phyloP scores from a whole-genome alignment of 768 basidiomycete species.

The Pilatotrama ljubarskyi region DNA sequence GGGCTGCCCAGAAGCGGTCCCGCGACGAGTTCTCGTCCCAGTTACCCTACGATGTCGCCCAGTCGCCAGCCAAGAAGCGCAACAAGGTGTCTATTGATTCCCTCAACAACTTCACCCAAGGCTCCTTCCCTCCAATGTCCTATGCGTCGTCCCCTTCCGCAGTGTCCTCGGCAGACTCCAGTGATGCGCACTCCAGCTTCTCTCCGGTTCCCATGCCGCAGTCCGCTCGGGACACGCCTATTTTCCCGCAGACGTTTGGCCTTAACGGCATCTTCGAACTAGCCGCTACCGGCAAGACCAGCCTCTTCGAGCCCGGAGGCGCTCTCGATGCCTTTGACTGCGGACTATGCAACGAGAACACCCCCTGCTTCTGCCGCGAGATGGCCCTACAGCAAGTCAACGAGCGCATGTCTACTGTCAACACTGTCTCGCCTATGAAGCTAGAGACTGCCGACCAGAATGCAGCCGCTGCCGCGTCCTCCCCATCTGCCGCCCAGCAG shows the following conservation, averaged over 20 bases:
- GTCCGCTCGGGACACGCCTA: slow-evolving; percentile 30
- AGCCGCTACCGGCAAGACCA: slow-evolving; percentile 35
- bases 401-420: slow-evolving; percentile 23
- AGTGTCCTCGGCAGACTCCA: slow-evolving; percentile 31
- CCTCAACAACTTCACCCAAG: slow-evolving; percentile 16
- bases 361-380: slow-evolving; percentile 78
- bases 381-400: slow-evolving; percentile 51
- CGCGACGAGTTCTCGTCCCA: slow-evolving; percentile 50
- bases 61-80: slow-evolving; percentile 41
- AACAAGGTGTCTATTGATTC: slow-evolving; percentile 29
- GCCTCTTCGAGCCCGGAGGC: slow-evolving; percentile 26
- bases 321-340: slow-evolving; percentile 59
- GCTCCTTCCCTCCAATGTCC: slow-evolving; percentile 13
- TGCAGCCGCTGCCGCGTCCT: slow-evolving; percentile 18
- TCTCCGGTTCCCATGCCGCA: slow-evolving; percentile 33
- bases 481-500: slow-evolving; percentile 27
- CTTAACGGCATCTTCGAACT: slow-evolving; percentile 38
- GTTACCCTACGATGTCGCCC: slow-evolving; percentile 29
- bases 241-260: slow-evolving; percentile 34
- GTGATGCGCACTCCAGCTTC: slow-evolving; percentile 44
- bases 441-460: slow-evolving; percentile 28
- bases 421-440: slow-evolving; percentile 25
- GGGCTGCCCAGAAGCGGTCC: slow-evolving; percentile 55
- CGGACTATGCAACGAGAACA: slow-evolving; percentile 71
- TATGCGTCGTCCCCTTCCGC: slow-evolving; percentile 30